Base-by-base conservation (phyloP, 2,329 filamentous ascomycete genomes). In the Fusarium ramigenum region DNA sequence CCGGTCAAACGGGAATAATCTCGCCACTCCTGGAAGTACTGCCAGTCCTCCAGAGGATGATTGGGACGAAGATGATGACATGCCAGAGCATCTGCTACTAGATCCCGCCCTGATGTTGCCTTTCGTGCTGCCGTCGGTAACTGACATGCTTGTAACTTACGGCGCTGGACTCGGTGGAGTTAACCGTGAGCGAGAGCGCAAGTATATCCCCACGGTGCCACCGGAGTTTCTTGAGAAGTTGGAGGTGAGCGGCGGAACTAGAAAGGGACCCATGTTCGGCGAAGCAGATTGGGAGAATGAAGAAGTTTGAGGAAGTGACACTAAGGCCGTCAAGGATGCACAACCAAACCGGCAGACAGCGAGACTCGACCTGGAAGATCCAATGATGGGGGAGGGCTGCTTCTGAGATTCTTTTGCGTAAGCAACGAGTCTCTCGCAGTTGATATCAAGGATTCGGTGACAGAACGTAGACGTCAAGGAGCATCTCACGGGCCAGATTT, bases 71-170 rank as follows among this genome's bases (percentile, higher is more conserved):
- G 90, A 92, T 15, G 90, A 92, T 49, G 91, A 93, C 68, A 86
- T 91, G 19, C 92, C 93, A 0, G 90, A 93, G 75, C 88, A 93
- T 67, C 86, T 98, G 40, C 90, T 98, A 47, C 84, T 98, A 60
- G 95, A 98, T 78, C 94, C 96, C 7, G 93, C 95, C 5, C 86
- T 97, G 67, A 97, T 98, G 88, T 88, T 99, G 32, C 96, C 96
- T 0, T 99, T 99, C 80, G 93, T 93, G n/a, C 86, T 99, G 34
- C 96, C 96, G 4, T 97, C 96, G 4, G 96, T 94, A 64, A 98
- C 95, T 32, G 96, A 99, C 81, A 99, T 99, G 96, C 88, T 98
- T 53, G 90, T 99, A 53, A 96, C 92, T 74, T 99, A 97, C 78
- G 96, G 96, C 2, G 95, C 96, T 18, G 96, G 96, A 1, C 96